Evolutionary conservation across 106 monocot genomes (phyloP).

Genomic region (Dioscorea dumetorum): DNA sequence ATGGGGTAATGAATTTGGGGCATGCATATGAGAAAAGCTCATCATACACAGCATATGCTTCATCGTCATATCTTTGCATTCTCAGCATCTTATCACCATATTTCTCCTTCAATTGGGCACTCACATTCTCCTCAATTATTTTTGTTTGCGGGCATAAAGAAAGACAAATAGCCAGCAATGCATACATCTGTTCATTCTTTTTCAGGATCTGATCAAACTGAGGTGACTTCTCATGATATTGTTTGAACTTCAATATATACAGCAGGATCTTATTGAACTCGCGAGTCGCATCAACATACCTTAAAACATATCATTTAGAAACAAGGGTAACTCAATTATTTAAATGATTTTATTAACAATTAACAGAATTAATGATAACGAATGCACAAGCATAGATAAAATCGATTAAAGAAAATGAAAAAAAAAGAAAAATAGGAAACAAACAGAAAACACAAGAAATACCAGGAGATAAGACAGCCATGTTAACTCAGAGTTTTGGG

Average conservation of each 20-base stretch:
- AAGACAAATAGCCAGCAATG: constrained; percentile 75
- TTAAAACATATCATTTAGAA: constrained; percentile 9
- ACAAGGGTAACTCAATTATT: neutral
- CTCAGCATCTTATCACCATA: constrained; percentile 92
- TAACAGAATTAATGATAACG: too few relatives aligned
- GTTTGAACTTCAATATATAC: constrained; percentile 89
- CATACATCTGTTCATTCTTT: constrained; percentile 99
- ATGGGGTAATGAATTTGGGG: constrained; percentile 93
- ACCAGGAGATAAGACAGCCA: too few relatives aligned
- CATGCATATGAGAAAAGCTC: constrained; percentile 97
- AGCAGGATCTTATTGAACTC: constrained; percentile 95
- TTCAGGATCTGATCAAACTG: constrained; percentile 97
- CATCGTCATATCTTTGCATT: constrained; percentile 94
- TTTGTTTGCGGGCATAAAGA: constrained; percentile 86
- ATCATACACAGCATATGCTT: constrained; percentile 81
- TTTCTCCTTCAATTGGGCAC: constrained; percentile 80
- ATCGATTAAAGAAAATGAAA: neutral
- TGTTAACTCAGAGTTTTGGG: too few relatives aligned
- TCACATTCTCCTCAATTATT: constrained; percentile 85
- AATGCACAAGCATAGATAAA: too few relatives aligned
- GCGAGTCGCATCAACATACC: constrained; percentile 72
- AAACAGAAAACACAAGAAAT: neutral
- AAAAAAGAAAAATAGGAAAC: neutral
- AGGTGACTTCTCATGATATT: constrained; percentile 90
- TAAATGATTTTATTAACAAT: too few relatives aligned